Percentiles rank a stretch among this genome's conserved stretches.
Conservation (phyloP, 2,329 filamentous ascomycete genomes). For the Stachybotrys elegans region DNA sequence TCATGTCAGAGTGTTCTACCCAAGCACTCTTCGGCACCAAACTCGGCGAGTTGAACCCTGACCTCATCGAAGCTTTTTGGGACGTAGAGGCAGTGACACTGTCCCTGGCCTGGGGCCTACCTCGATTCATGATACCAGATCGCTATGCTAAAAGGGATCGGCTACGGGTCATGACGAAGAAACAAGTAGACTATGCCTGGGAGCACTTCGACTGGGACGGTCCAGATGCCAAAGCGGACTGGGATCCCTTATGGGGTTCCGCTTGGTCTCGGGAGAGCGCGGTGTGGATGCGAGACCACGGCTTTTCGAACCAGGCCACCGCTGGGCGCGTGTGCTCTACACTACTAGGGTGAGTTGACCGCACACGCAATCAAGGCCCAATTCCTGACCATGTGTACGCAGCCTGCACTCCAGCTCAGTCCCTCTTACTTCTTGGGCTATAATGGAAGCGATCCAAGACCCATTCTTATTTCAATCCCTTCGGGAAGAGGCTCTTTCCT, state of each 20-base stretch:
- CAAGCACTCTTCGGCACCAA: slow-evolving; percentile 15
- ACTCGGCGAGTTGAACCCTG: slow-evolving; percentile 18
- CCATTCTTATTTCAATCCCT: slow-evolving; percentile 11
- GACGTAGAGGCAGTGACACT: slow-evolving; percentile 15
- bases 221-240: background rate
- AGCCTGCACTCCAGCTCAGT: slow-evolving; percentile 23
- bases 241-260: background rate
- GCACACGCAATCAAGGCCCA: background rate
- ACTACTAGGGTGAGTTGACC: background rate
- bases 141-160: slow-evolving; percentile 11
- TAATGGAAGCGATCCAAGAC: slow-evolving; percentile 22
- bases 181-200: background rate
- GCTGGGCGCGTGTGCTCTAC: background rate
- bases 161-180: slow-evolving; percentile 2
- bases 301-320: slow-evolving; percentile 12
- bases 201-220: background rate
- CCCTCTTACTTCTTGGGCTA: slow-evolving; percentile 19
- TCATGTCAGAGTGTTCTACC: slow-evolving; percentile 16
- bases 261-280: background rate
- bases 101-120: slow-evolving; percentile 15
- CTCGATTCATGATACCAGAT: slow-evolving; percentile 6
- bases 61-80: slow-evolving; percentile 18
- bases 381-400: slow-evolving; percentile 4
- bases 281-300: slow-evolving; percentile 15
- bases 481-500: slow-evolving; percentile 14